Evolutionary conservation across 2,329 filamentous ascomycete genomes (phyloP), one percentile per base, ranked within the genome.

Genomic region (Cadophora malorum): DNA sequence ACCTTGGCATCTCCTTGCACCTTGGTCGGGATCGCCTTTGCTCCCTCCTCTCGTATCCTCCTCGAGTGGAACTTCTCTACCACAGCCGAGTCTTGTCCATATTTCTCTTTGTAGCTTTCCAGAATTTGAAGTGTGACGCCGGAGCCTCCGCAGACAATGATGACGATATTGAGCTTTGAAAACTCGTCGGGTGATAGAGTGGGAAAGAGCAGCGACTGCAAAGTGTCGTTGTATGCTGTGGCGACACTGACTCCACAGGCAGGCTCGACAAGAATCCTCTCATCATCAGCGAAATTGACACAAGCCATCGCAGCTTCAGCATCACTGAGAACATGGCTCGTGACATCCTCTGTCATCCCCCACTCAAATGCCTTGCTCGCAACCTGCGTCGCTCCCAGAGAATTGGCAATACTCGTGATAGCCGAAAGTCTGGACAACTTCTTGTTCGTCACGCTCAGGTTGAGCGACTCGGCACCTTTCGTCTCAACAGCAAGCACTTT

Each of bases 221-320:
- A 77, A 41, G 85, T 79, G 0, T 85, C 87, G 49, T 86, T 86
- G 75, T 93, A 94, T 68, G 83, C 88, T 4, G 87, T 78, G 0
- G 91, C 92, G 16, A 97, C 80, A 64, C 91, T 92, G 6, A 95
- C 93, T 1, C 94, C 94, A 78, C 95, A 97, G 0, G 94, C 89
- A 49, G 90, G 83, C 81, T 98, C 95, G 2, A 97, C 92, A 68
- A 97, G 82, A 66, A 95, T 81, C 38, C 91, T 83, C 73, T 94
- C 92, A 69, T 97, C 93, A 74, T 97, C 92, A 7, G 92, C 90
- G 69, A 97, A 89, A 21, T 87, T 84, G 75, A 91, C 88, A 66
- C 90, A 91, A 3, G 89, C 93, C 79, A 90, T 86, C 28, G 92
- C 93, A 0, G 95, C 94, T 75, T 96, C 92, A 5, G 88, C 88